Percentiles rank a stretch among this genome's conserved stretches.
Conservation (phyloP, 179 eudicot genomes). For the Beta macrorhiza region DNA sequence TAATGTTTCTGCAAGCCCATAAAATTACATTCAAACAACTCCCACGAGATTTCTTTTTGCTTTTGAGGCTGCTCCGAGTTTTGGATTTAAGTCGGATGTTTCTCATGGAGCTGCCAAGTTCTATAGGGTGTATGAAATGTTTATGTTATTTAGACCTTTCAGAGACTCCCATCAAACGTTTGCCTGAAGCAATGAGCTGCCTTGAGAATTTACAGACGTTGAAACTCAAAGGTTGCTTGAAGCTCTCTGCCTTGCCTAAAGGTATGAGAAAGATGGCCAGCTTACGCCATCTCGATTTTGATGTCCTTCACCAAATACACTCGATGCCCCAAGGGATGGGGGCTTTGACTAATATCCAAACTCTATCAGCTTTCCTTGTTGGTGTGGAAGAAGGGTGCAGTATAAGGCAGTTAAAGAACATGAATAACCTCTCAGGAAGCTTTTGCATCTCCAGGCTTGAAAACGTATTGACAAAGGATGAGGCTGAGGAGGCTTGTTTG, state of each 20-base stretch:
- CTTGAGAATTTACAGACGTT: slow-evolving; percentile 11
- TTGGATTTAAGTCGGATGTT: slow-evolving; percentile 14
- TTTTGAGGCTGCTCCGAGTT: not conserved
- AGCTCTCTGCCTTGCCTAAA: slow-evolving; percentile 12
- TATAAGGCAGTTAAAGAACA: slow-evolving; percentile 11
- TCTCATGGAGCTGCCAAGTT: slow-evolving; percentile 9
- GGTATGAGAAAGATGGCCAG: slow-evolving; percentile 18
- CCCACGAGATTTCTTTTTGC: slow-evolving; percentile 12
- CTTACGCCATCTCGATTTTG: slow-evolving; percentile 20
- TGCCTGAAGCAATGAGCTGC: slow-evolving; percentile 13
- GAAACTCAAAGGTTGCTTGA: slow-evolving; percentile 14
- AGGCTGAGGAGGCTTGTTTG: slow-evolving; percentile 15
- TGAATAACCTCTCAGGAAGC: slow-evolving; percentile 14
- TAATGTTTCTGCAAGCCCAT: slow-evolving; percentile 3
- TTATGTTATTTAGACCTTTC: slow-evolving; percentile 18
- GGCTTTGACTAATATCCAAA: not conserved
- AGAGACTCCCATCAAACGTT: not conserved
- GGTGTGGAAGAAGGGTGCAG: slow-evolving; percentile 14
- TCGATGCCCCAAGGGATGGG: slow-evolving; percentile 21
- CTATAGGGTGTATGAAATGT: slow-evolving; percentile 9
- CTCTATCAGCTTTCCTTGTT: slow-evolving; percentile 18
- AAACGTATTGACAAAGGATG: slow-evolving; percentile 16
- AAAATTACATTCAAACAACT: slow-evolving; percentile 5
- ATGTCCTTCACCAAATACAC: slow-evolving; percentile 14
- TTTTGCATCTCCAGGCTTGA: slow-evolving; percentile 26